Base-by-base conservation (phyloP, 2,329 filamentous ascomycete species). In the Simplicillium aogashimaense region DNA sequence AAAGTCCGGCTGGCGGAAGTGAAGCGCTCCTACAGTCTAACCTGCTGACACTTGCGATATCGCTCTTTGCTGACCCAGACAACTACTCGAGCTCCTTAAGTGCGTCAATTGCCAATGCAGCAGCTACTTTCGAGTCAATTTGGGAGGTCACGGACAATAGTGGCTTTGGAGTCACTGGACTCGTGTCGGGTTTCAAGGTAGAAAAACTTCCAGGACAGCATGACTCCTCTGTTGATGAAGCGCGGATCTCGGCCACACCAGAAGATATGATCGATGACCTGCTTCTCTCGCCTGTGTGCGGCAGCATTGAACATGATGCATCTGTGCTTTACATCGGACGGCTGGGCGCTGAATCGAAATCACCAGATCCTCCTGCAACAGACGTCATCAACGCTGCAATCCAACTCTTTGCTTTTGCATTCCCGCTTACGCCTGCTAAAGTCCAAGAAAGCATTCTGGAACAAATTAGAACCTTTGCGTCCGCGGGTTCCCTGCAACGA, bases 81-180 rank as follows among this genome's bases (percentile, higher is more conserved):
- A 87, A 86, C 52, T 94, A 94, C 55, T 79, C 80, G 0, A 90
- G 79, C 51, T 90, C 88, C 2, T 60, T 97, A 36, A 94, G 90
- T 53, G 84, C 86, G 12, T 87, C 89, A 0, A 95, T 98, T 53
- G 90, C 90, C 14, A 92, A 83, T 49, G 86, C 89, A 13, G 86
- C 88, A 1, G 87, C 86, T 6, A 84, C 80, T 3, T 95, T 97
- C 53, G 92, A 98, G 52, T 89, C 81, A 1, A 78, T 98, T 31
- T 98, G 92, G 92, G 90, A 97, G 46, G 77, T 95, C 7, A 84
- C 81, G 8, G 92, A 98, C 58, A 97, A 97, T 54, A 89, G 82
- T 51, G 90, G 89, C 1, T 97, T 95, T 59, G 92, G 94, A 3
- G 82, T 98, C 13, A 94, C 86, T 9, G 86, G 89, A 1, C 67